These are phyloP conservation scores for Phialophora tarda DNA, from an alignment of 2,329 filamentous ascomycete genomes.

Conservation along the genomic window DNA sequence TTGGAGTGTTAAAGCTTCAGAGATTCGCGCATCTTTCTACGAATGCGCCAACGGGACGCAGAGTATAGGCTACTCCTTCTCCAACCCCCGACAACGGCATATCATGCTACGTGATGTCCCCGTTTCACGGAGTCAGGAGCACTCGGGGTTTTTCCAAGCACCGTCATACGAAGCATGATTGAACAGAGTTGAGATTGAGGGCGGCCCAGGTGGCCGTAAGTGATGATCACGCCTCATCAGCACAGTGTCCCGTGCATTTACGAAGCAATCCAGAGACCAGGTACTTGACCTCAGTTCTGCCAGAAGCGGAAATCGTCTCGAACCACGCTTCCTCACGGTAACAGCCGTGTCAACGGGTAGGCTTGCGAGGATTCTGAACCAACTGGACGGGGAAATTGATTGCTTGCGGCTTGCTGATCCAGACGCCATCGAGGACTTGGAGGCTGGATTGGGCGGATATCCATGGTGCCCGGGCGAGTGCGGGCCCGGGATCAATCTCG, in stretches of 20 bases:
- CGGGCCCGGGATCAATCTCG: slow-evolving; percentile 22
- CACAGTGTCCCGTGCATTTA: slow-evolving; percentile 25
- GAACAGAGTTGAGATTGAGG: slow-evolving; percentile 29
- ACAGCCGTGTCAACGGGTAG: slow-evolving; percentile 29
- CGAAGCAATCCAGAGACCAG: slow-evolving; percentile 24
- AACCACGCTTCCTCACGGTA: slow-evolving; percentile 26
- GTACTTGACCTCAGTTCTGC: slow-evolving; percentile 25
- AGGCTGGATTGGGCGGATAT: slow-evolving; percentile 15
- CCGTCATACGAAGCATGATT: slow-evolving; percentile 11
- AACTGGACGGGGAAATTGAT: slow-evolving; percentile 14
- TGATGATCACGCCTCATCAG: slow-evolving; percentile 13
- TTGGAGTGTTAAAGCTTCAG: slow-evolving; percentile 6
- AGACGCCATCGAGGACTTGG: slow-evolving; percentile 23
- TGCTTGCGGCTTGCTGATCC: slow-evolving; percentile 25
- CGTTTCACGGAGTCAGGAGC: slow-evolving; percentile 23
- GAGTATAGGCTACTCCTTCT: slow-evolving; percentile 13
- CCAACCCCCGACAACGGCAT: slow-evolving; percentile 24
- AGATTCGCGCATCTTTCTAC: slow-evolving; percentile 14
- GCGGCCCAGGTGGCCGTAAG: slow-evolving; percentile 14
- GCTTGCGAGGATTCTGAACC: slow-evolving; percentile 12
- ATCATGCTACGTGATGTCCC: slow-evolving; percentile 24
- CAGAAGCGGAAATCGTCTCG: slow-evolving; percentile 29
- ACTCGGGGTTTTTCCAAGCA: neutral
- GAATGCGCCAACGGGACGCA: slow-evolving; percentile 26
- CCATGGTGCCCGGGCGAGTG: slow-evolving; percentile 9